Evolutionary conservation across 768 basidiomycete species (phyloP).

Genomic region (Mycena epipterygia): DNA sequence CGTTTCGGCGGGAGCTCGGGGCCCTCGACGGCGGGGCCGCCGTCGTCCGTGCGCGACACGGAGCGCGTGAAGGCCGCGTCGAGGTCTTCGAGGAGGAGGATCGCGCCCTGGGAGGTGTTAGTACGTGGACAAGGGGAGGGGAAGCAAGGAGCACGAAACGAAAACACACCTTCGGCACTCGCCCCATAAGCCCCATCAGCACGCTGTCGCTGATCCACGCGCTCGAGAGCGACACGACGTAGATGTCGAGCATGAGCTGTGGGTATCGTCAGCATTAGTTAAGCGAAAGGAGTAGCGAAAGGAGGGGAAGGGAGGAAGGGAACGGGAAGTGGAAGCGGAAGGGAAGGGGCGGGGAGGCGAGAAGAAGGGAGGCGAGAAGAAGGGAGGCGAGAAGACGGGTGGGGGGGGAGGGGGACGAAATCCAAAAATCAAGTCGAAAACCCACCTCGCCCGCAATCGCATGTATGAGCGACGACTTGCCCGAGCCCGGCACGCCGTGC

Average conservation of each 20-base stretch:
- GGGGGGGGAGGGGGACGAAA: neutral
- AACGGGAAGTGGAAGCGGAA: neutral
- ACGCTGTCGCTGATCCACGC: conserved; percentile 93
- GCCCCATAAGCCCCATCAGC: conserved; percentile 87
- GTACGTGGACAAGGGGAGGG: neutral
- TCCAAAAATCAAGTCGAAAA: neutral
- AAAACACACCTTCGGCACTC: conserved; percentile 65
- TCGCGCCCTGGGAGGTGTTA: conserved; percentile 59
- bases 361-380: neutral
- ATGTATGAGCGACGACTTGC: conserved; percentile 90
- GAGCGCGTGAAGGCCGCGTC: conserved; percentile 91
- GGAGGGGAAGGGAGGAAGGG: too few relatives aligned
- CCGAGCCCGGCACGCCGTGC: conserved; percentile 88
- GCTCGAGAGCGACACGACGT: conserved; percentile 88
- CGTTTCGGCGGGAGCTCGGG: conserved; percentile 31
- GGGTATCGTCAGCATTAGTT: neutral
- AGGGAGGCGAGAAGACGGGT: neutral
- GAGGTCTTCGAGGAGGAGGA: conserved; percentile 91
- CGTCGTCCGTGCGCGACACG: conserved; percentile 63
- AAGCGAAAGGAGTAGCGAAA: neutral
- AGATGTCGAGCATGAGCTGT: conserved; percentile 87
- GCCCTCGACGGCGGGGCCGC: conserved; percentile 42
- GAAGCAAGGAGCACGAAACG: neutral
- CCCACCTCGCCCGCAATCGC: conserved; percentile 81
- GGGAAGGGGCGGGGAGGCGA: neutral